A percentile compares a stretch with the other conserved stretches of the same genome.
Conservation (phyloP, 164 flowering plant species). For the Umbellularia californica region DNA sequence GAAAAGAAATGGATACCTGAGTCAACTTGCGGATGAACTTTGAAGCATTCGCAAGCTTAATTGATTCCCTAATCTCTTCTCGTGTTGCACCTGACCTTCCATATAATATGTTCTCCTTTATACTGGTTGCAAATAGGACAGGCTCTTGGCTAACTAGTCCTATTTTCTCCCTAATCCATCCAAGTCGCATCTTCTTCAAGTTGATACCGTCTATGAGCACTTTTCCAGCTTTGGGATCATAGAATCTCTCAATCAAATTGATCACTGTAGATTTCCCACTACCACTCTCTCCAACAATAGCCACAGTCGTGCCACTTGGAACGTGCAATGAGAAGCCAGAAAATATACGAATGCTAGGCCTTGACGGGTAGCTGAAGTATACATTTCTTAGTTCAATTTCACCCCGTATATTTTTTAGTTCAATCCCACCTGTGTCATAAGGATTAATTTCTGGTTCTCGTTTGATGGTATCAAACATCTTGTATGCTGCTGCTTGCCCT, state of each 20-base stretch:
- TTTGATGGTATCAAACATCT: slow-evolving; percentile 67
- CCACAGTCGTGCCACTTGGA: slow-evolving; percentile 60
- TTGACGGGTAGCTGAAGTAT: slow-evolving; percentile 61
- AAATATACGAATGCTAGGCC: slow-evolving; percentile 72
- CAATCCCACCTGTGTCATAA: slow-evolving; percentile 33
- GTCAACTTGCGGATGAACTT: slow-evolving; percentile 67
- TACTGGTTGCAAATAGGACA: slow-evolving; percentile 49
- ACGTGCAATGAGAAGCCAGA: slow-evolving; percentile 49
- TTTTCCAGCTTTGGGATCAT: slow-evolving; percentile 73
- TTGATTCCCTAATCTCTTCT: slow-evolving; percentile 50
- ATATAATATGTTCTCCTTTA: slow-evolving; percentile 54
- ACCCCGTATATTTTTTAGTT: slow-evolving; percentile 50
- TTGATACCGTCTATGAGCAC: slow-evolving; percentile 63
- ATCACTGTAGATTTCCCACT: slow-evolving; percentile 87
- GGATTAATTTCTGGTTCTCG: slow-evolving; percentile 51
- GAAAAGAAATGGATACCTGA: slow-evolving; percentile 21
- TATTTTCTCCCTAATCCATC: slow-evolving; percentile 53
- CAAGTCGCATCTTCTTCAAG: slow-evolving; percentile 42
- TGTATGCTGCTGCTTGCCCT: slow-evolving; percentile 69
- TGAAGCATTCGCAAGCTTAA: slow-evolving; percentile 70
- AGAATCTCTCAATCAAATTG: slow-evolving; percentile 64
- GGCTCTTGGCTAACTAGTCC: slow-evolving; percentile 77
- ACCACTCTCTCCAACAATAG: slow-evolving; percentile 89
- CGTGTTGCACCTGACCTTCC: slow-evolving; percentile 64
- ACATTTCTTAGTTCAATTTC: slow-evolving; percentile 69